These are phyloP conservation scores for Diplotaxis tenuifolia DNA, from an alignment of 345 rosid genomes.

Conservation along the genomic window DNA sequence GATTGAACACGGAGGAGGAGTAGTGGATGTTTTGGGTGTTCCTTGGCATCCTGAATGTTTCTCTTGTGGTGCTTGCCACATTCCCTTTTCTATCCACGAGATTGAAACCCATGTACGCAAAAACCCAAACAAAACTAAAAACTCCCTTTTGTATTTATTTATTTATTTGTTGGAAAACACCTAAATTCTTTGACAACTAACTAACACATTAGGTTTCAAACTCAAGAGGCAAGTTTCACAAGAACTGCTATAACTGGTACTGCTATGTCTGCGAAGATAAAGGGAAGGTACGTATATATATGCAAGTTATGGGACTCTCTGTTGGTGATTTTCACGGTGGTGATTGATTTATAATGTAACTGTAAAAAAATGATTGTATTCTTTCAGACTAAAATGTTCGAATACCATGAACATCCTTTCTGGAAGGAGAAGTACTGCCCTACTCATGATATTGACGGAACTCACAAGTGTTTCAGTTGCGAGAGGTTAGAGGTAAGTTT, in stretches of 20 bases:
- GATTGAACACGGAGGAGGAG: slow-evolving; percentile 56
- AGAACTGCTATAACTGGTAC: slow-evolving; percentile 10
- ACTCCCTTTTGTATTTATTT: background rate
- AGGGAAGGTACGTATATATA: background rate
- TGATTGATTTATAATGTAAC: slow-evolving; percentile 24
- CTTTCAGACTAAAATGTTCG: slow-evolving; percentile 53
- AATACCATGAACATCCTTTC: slow-evolving; percentile 46
- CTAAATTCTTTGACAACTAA: background rate
- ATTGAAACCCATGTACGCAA: slow-evolving; percentile 35
- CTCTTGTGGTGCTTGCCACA: slow-evolving; percentile 58
- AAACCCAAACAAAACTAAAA: no score
- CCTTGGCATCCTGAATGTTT: slow-evolving; percentile 77
- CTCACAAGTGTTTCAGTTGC: slow-evolving; percentile 56
- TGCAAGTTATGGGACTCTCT: background rate
- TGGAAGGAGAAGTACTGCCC: slow-evolving; percentile 68
- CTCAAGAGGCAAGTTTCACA: slow-evolving; percentile 35
- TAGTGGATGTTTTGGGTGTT: slow-evolving; percentile 62
- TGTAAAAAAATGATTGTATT: no score
- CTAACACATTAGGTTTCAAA: slow-evolving; percentile 32
- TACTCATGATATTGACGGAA: slow-evolving; percentile 67
- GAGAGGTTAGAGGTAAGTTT: slow-evolving; percentile 28
- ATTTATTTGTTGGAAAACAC: background rate
- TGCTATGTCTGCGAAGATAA: slow-evolving; percentile 33
- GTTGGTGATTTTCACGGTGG: background rate
- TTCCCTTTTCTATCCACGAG: slow-evolving; percentile 62